A percentile compares a stretch with the other conserved stretches of the same genome.
Evolutionary conservation across 148 eudicot genomes (phyloP).

Genomic region (Rhododendron henanense): DNA sequence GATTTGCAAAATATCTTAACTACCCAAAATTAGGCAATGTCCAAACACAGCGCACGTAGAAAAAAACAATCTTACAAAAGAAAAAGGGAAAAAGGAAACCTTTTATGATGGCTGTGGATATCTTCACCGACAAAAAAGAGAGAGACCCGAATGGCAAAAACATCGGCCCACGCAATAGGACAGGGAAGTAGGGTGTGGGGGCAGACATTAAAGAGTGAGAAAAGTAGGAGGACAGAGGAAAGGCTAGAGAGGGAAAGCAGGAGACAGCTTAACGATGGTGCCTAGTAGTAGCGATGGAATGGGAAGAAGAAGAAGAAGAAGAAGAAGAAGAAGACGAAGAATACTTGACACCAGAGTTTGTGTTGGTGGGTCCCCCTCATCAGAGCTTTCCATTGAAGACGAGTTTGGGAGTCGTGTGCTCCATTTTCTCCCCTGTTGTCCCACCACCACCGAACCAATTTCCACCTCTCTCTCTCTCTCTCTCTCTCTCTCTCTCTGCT

Average conservation of each 20-base stretch:
- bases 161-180: conserved; percentile 17
- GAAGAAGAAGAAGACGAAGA: conserved; percentile 13
- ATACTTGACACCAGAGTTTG: conserved; percentile 3
- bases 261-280: background rate
- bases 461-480: conserved; percentile 3
- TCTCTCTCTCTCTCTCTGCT: background rate
- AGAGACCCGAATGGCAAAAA: conserved; percentile 26
- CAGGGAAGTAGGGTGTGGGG: conserved; percentile 26
- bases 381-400: conserved; percentile 17
- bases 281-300: background rate
- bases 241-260: conserved; percentile 20
- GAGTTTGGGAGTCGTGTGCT: background rate
- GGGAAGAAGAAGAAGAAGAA: background rate
- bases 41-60: background rate
- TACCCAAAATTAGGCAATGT: background rate
- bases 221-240: conserved; percentile 19
- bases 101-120: conserved; percentile 4
- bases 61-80: background rate
- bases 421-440: conserved; percentile 1
- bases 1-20: background rate
- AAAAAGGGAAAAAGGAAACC: background rate
- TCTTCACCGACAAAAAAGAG: conserved; percentile 26
- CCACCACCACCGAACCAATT: conserved; percentile 1
- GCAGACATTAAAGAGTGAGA: conserved; percentile 39
- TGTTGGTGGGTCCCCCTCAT: conserved; percentile 11